Conservation (phyloP, 805 yeast genomes). For the Kregervanrija delftensis region DNA sequence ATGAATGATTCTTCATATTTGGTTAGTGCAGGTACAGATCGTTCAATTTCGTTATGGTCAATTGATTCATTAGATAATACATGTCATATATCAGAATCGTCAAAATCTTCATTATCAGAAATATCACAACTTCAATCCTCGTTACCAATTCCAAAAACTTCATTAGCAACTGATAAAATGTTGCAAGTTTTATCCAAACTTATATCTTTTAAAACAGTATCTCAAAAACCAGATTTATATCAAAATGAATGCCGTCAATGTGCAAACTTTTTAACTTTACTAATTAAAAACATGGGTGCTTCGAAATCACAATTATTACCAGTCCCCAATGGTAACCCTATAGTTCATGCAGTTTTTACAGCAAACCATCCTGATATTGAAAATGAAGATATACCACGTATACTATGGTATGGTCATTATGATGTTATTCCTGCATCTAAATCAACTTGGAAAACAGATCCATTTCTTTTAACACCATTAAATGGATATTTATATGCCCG, state of each 20-base stretch:
- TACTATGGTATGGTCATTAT: constrained; percentile 92
- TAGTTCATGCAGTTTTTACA: constrained; percentile 68
- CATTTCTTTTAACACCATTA: constrained; percentile 65
- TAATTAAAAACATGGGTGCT: constrained; percentile 67
- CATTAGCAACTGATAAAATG: constrained; percentile 41
- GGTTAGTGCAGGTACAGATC: constrained; percentile 65
- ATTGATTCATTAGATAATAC: constrained; percentile 23
- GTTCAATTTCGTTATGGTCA: constrained; percentile 70
- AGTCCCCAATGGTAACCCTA: constrained; percentile 74
- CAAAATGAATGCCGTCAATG: constrained; percentile 81
- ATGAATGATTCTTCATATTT: constrained; percentile 37
- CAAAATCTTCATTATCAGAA: not conserved
- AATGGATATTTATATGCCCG: constrained; percentile 87
- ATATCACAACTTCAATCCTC: not conserved
- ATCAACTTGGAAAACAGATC: constrained; percentile 67
- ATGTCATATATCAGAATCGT: not conserved
- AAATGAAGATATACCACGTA: constrained; percentile 28
- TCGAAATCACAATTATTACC: constrained; percentile 60
- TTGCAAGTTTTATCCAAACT: constrained; percentile 53
- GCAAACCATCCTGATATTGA: constrained; percentile 29
- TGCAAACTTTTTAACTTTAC: constrained; percentile 62
- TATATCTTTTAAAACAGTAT: constrained; percentile 70
- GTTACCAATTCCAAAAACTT: not conserved
- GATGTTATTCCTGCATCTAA: constrained; percentile 82
- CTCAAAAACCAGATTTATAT: constrained; percentile 59